phyloP scores from a whole-genome alignment of 2,329 filamentous ascomycete species.

The Scedosporium boydii region DNA sequence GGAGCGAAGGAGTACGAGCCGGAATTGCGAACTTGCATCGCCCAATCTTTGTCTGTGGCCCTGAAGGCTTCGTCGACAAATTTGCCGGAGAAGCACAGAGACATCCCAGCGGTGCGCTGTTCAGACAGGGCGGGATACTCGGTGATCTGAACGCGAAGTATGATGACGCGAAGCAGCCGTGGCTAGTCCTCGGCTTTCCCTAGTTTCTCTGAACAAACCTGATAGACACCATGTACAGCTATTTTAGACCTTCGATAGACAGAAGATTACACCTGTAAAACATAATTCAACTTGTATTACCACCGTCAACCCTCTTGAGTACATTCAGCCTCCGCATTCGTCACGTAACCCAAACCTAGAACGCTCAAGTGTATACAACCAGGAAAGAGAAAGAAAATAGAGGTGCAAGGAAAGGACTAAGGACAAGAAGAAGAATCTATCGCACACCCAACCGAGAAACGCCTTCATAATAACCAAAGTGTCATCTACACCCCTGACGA shows the following conservation, averaged over 20 bases:
- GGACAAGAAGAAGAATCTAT: neutral
- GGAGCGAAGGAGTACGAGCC: constrained; percentile 18
- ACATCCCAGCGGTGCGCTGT: constrained; percentile 1
- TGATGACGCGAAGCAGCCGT: neutral
- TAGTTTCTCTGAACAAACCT: neutral
- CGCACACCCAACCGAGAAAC: neutral
- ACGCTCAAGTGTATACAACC: neutral
- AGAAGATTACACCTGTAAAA: neutral
- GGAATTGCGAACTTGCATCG: constrained; percentile 17
- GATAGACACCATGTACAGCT: neutral
- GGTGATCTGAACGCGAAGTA: constrained; percentile 8
- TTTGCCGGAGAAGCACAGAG: constrained; percentile 52
- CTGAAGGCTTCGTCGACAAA: constrained; percentile 76
- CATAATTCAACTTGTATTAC: neutral
- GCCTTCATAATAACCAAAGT: neutral
- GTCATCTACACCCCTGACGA: neutral
- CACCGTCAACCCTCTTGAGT: neutral
- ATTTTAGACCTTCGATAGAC: neutral
- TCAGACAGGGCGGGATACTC: constrained; percentile 6
- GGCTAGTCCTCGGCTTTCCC: constrained; percentile 7
- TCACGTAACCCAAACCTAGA: neutral
- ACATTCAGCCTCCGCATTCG: neutral
- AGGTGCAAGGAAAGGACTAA: neutral
- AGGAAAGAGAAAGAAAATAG: neutral
- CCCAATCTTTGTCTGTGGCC: constrained; percentile 71